Conservation (phyloP, 1,284 basidiomycete genomes). For the Fomitopsis palustris region DNA sequence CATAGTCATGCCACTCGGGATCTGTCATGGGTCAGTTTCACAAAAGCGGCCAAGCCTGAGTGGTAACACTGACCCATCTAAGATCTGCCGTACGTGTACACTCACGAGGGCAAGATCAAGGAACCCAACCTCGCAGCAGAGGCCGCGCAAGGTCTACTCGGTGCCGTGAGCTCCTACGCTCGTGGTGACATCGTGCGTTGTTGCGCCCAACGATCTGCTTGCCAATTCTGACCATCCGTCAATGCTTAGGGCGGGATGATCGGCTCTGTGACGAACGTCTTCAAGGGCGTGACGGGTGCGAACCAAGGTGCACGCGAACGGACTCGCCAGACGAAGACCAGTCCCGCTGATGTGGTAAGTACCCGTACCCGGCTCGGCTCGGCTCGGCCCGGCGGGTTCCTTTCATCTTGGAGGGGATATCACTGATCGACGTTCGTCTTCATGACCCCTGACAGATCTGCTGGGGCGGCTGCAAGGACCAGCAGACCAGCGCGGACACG, state of each 20-base stretch:
- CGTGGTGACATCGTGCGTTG: slow-evolving; percentile 61
- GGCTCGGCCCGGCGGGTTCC: slow-evolving; percentile 34
- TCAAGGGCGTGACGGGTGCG: slow-evolving; percentile 39
- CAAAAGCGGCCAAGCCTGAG: background rate
- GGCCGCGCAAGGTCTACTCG: slow-evolving; percentile 73
- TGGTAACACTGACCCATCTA: background rate
- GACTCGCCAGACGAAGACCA: slow-evolving; percentile 69
- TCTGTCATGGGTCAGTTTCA: slow-evolving; percentile 35
- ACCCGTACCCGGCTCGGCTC: background rate
- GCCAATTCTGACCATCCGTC: too few relatives aligned
- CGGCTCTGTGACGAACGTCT: slow-evolving; percentile 36
- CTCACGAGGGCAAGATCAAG: slow-evolving; percentile 91
- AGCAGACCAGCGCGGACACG: slow-evolving; percentile 90
- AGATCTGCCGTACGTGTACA: slow-evolving; percentile 58
- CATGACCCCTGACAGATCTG: slow-evolving; percentile 46
- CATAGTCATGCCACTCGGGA: slow-evolving; percentile 44
- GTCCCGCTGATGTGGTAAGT: slow-evolving; percentile 65
- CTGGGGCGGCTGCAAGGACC: slow-evolving; percentile 91
- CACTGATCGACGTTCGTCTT: background rate
- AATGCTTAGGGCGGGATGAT: slow-evolving; percentile 67
- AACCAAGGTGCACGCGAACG: slow-evolving; percentile 58
- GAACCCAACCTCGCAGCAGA: slow-evolving; percentile 83
- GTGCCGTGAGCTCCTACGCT: slow-evolving; percentile 62
- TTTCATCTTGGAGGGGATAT: background rate
- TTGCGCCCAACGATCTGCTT: too few relatives aligned